phyloP scores from a whole-genome alignment of 2,329 filamentous ascomycete species.

The Trichoderma citrinoviride region DNA sequence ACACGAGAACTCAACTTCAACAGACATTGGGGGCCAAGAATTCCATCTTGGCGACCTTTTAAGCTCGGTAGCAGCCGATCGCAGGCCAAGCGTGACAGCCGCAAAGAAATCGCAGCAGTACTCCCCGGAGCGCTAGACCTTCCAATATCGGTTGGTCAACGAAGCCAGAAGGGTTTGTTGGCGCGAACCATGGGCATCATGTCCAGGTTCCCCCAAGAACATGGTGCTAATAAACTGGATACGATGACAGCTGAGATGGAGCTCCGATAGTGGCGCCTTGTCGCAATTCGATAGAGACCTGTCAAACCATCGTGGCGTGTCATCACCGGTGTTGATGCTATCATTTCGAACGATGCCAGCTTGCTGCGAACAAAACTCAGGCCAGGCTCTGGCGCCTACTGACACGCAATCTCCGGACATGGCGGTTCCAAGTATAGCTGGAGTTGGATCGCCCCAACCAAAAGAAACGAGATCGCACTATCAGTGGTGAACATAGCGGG shows the following conservation, averaged over 20 bases:
- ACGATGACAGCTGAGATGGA: background rate
- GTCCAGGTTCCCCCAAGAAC: background rate
- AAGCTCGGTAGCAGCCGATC: constrained; percentile 12
- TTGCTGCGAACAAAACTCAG: background rate
- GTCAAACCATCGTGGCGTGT: background rate
- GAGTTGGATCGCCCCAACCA: background rate
- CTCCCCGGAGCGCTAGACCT: background rate
- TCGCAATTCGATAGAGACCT: background rate
- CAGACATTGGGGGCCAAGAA: background rate
- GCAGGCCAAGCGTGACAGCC: background rate
- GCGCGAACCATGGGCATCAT: background rate
- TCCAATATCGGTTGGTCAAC: constrained; percentile 13
- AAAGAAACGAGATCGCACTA: background rate
- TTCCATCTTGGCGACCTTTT: background rate
- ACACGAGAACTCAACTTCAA: background rate
- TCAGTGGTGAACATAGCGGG: background rate
- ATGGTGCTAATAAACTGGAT: constrained; percentile 19
- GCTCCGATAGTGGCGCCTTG: background rate
- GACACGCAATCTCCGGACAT: background rate
- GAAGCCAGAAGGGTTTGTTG: background rate
- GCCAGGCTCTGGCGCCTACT: background rate
- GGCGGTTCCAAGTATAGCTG: background rate
- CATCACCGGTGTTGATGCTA: background rate
- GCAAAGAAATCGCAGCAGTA: background rate
- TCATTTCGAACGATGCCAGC: background rate